Conservation (phyloP, 805 yeast species). For the Lachancea sp. region DNA sequence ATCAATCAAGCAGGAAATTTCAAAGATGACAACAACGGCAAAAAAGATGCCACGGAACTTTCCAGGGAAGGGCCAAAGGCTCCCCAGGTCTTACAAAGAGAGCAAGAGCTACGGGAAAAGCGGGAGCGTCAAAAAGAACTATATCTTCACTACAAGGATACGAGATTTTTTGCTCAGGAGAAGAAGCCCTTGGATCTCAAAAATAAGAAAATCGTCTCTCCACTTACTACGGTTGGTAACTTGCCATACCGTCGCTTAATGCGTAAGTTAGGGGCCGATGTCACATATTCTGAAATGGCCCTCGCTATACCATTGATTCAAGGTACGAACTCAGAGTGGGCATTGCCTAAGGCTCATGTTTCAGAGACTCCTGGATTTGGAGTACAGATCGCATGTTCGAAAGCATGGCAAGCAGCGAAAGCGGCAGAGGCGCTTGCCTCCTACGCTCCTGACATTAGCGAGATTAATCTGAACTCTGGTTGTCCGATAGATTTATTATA, state of each 20-base stretch:
- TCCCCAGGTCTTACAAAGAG: conserved; percentile 21
- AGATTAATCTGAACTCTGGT: conserved; percentile 89
- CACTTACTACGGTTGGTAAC: conserved; percentile 96
- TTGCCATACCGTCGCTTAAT: conserved; percentile 90
- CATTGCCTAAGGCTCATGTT: conserved; percentile 81
- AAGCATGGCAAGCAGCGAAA: conserved; percentile 89
- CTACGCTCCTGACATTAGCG: conserved; percentile 51
- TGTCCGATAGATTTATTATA: conserved; percentile 96
- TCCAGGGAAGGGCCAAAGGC: conserved; percentile 23
- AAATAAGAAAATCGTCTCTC: conserved; percentile 83
- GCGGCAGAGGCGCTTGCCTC: conserved; percentile 64
- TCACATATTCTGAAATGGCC: conserved; percentile 96
- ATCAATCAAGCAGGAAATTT: conserved; percentile 31
- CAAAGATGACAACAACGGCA: conserved; percentile 30
- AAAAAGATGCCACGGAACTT: conserved; percentile 15
- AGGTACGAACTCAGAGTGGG: conserved; percentile 96
- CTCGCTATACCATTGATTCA: conserved; percentile 76
- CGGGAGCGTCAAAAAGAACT: conserved; percentile 30
- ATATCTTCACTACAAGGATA: conserved; percentile 51
- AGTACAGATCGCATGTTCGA: conserved; percentile 84
- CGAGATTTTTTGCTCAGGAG: conserved; percentile 72
- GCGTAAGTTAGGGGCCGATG: conserved; percentile 85
- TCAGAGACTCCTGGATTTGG: conserved; percentile 86
- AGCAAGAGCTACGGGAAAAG: conserved; percentile 28
- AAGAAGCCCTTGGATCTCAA: conserved; percentile 66